Evolutionary conservation across 129 eudicot genomes (phyloP), one percentile per base, ranked within the genome.

Genomic region (Ambrosia trifida): DNA sequence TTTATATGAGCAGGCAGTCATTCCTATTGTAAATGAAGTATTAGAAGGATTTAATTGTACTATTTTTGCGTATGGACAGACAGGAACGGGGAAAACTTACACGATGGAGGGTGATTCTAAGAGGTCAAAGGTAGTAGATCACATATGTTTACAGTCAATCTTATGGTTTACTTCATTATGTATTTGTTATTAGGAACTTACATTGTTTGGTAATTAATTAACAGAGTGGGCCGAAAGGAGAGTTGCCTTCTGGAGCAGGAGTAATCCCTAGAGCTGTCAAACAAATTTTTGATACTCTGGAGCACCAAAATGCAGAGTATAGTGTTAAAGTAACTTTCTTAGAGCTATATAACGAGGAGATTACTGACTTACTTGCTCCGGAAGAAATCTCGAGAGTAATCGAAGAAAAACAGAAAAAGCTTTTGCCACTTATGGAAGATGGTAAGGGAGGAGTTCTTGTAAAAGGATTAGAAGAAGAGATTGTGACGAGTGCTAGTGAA

Each of bases 361-460:
- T 95, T 53, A 95, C 99, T 2, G 99, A 95, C 78, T 90, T 95
- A 75, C 85, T 95, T 44, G 99, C 99, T 62, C 99, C 97, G 13
- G 99, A 95, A 75, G 99, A 95, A 41, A 32, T 95, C 7, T 82
- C 94, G 8, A 80, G 72, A 78, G 79, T 84, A 66, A 68, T 62
- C 40, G 99, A 95, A 52, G 99, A 90, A 43, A 90, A 79, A 80
- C 99, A 88, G 85, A 95, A 86, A 75, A 95, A 95, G 47, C 84
- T 82, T 52, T 66, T 90, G 72, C 96, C 97, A 19, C 87, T 95
- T 6, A 95, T 95, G 99, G 99, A 95, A 83, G 99, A 95, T 81
- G 99, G 99, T 47, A 95, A 95, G 78, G 99, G 99, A 6, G 99
- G 99, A 46, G 99, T 95, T 54, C 91, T 95, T 58, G 99, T 95